These are phyloP conservation scores for Zymoseptoria passerinii DNA, from an alignment of 2,329 filamentous ascomycete genomes.

Conservation along the genomic window DNA sequence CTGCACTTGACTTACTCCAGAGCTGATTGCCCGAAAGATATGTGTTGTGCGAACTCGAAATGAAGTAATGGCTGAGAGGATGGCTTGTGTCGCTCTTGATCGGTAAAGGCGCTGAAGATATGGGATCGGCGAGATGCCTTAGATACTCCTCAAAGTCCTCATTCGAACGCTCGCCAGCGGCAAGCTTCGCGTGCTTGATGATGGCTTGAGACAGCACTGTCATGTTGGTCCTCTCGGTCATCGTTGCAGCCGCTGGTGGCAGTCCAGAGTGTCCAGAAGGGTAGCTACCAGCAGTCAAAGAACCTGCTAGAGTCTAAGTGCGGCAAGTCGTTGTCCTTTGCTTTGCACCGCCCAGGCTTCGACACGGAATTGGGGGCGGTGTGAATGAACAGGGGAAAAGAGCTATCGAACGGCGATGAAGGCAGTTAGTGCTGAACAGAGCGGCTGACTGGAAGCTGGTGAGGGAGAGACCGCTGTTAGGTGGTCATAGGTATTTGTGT, in stretches of 20 bases:
- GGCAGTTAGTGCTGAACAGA: background rate
- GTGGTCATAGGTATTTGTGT: background rate
- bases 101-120: slow-evolving; percentile 13
- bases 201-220: slow-evolving; percentile 12
- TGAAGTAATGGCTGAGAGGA: slow-evolving; percentile 82
- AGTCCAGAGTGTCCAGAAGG: background rate
- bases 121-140: slow-evolving; percentile 30
- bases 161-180: slow-evolving; percentile 11
- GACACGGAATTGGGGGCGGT: background rate
- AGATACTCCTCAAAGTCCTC: slow-evolving; percentile 36
- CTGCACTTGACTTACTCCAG: slow-evolving; percentile 64
- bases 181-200: slow-evolving; percentile 19
- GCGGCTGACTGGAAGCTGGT: background rate
- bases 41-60: slow-evolving; percentile 91
- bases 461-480: background rate
- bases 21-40: slow-evolving; percentile 84
- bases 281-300: too few relatives aligned
- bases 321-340: background rate
- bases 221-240: background rate
- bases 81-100: slow-evolving; percentile 23
- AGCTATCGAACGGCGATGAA: background rate
- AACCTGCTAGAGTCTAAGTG: background rate
- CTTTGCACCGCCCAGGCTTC: background rate
- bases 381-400: background rate
- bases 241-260: background rate